Conservation (phyloP, 1,284 basidiomycete genomes). For the Moesziomyces antarcticus region DNA sequence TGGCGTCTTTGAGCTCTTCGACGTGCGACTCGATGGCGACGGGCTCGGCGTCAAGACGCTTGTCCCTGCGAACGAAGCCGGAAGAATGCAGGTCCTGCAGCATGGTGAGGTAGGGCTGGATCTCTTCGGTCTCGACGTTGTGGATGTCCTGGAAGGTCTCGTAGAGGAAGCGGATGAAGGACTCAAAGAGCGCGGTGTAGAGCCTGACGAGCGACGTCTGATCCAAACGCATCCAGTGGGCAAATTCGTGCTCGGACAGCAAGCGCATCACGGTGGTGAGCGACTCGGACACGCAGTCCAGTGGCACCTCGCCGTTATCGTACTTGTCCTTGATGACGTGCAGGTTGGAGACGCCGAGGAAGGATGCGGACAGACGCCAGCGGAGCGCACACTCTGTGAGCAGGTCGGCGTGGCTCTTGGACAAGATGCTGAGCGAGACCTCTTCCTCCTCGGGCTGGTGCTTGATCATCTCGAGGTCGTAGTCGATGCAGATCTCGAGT, state of each 20-base stretch:
- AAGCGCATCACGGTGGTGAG: conserved; percentile 79
- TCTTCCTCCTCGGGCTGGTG: conserved; percentile 94
- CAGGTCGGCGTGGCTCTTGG: conserved; percentile 80
- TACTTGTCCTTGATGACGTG: conserved; percentile 88
- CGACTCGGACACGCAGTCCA: conserved; percentile 90
- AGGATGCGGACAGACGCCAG: conserved; percentile 87
- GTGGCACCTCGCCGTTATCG: conserved; percentile 87
- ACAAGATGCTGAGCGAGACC: conserved; percentile 93
- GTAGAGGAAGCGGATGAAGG: conserved; percentile 85
- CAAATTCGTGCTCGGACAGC: conserved; percentile 73
- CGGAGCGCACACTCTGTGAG: conserved; percentile 86
- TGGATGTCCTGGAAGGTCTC: conserved; percentile 78
- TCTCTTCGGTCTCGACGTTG: conserved; percentile 55
- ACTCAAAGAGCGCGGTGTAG: conserved; percentile 76
- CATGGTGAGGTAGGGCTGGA: conserved; percentile 51
- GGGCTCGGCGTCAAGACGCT: conserved; percentile 34
- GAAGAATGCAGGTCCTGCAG: conserved; percentile 65
- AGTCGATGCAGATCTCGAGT: conserved; percentile 82
- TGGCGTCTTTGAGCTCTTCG: conserved; percentile 69
- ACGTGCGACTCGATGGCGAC: conserved; percentile 62
- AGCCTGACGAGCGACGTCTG: conserved; percentile 72
- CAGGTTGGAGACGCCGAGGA: conserved; percentile 83
- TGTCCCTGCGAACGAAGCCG: conserved; percentile 57
- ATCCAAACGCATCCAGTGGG: conserved; percentile 82
- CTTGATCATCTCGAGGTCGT: conserved; percentile 89